These are phyloP conservation scores for Striga hermonthica DNA, from an alignment of 305 asterid species.

Conservation along the genomic window DNA sequence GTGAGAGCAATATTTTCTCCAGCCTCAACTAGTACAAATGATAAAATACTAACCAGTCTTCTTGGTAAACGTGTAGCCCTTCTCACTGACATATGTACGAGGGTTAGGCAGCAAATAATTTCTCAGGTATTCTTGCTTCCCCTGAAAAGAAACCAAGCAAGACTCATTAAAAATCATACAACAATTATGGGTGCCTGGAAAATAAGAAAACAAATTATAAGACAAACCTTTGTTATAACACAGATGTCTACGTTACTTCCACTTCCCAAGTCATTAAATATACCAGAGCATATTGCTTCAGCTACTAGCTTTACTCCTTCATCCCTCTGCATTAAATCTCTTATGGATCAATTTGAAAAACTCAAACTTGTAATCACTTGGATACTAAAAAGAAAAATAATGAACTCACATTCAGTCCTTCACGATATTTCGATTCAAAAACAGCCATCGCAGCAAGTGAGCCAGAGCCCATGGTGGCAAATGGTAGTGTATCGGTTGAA, in stretches of 20 bases:
- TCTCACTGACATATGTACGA: constrained; percentile 71
- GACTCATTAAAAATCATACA: constrained; percentile 7
- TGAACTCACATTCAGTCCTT: constrained; percentile 71
- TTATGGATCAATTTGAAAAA: constrained; percentile 26
- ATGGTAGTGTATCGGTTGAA: constrained; percentile 94
- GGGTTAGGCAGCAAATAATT: constrained; percentile 81
- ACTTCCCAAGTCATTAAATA: constrained; percentile 94
- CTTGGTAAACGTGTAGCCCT: constrained; percentile 72
- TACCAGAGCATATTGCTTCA: constrained; percentile 87
- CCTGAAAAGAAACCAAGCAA: constrained; percentile 41
- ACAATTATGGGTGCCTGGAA: neutral
- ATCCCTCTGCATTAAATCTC: constrained; percentile 54
- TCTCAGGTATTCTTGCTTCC: constrained; percentile 70
- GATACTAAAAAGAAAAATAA: constrained; percentile 13
- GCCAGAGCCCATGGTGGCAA: constrained; percentile 99
- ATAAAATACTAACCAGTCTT: constrained; percentile 65
- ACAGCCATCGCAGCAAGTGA: constrained; percentile 95
- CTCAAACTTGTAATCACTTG: constrained; percentile 18
- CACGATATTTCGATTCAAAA: constrained; percentile 81
- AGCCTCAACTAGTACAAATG: constrained; percentile 15
- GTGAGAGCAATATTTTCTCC: neutral
- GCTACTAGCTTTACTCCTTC: constrained; percentile 82
- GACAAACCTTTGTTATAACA: constrained; percentile 70
- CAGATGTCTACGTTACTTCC: constrained; percentile 95
- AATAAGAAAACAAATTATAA: constrained; percentile 17